Evolutionary conservation across 371 early-diverging fungal genomes (phyloP).

Genomic region (Mucor piriformis): DNA sequence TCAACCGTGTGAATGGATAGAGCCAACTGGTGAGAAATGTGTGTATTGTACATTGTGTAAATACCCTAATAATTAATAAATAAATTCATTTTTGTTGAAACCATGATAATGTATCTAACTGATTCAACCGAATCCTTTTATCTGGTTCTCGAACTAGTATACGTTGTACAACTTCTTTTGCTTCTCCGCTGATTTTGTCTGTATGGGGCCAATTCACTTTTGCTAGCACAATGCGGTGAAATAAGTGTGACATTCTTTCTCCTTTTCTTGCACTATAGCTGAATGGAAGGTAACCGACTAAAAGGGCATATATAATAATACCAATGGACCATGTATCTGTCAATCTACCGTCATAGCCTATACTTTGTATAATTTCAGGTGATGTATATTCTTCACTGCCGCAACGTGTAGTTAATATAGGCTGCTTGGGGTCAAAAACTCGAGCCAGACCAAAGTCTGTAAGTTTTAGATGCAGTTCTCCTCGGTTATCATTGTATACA

Average conservation of each 20-base stretch:
- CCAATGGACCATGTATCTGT: slow-evolving; percentile 80
- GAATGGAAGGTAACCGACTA: slow-evolving; percentile 56
- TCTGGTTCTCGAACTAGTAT: slow-evolving; percentile 35
- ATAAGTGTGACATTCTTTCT: slow-evolving; percentile 30
- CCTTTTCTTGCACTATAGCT: slow-evolving; percentile 24
- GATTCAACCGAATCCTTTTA: slow-evolving; percentile 19
- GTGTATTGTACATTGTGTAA: slow-evolving; percentile 6
- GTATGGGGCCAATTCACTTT: slow-evolving; percentile 34
- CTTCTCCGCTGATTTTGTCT: slow-evolving; percentile 21
- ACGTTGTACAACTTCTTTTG: slow-evolving; percentile 33
- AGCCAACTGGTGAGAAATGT: slow-evolving; percentile 11
- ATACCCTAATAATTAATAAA: neutral
- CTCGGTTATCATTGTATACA: slow-evolving; percentile 29
- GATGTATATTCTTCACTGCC: slow-evolving; percentile 84
- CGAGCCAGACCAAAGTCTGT: slow-evolving; percentile 76
- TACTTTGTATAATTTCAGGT: slow-evolving; percentile 77
- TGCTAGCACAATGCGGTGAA: slow-evolving; percentile 34
- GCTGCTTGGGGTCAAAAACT: slow-evolving; percentile 48
- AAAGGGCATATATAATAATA: slow-evolving; percentile 67
- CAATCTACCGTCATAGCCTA: slow-evolving; percentile 65
- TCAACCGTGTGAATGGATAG: slow-evolving; percentile 6
- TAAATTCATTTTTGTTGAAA: slow-evolving; percentile 4
- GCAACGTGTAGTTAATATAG: slow-evolving; percentile 58
- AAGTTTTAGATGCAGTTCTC: slow-evolving; percentile 60
- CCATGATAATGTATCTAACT: slow-evolving; percentile 29